Conservation (phyloP, 495 filamentous ascomycete genomes). For the Oidiodendron maius region DNA sequence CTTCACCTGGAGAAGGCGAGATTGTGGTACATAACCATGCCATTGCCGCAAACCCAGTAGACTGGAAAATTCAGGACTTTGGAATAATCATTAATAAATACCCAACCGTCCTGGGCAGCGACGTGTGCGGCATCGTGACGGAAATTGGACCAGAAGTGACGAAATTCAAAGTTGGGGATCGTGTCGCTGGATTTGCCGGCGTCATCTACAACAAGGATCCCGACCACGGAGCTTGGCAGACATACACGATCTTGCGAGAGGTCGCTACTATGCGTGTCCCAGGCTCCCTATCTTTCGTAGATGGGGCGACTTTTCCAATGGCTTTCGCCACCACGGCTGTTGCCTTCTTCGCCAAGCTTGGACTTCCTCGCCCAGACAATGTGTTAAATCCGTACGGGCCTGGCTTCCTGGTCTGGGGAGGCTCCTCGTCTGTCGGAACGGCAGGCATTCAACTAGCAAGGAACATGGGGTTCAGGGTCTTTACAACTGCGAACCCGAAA, state of each 20-base stretch:
- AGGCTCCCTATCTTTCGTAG: constrained; percentile 56
- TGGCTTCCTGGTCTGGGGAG: constrained; percentile 41
- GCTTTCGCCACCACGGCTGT: constrained; percentile 65
- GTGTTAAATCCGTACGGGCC: not conserved
- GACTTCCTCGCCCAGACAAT: constrained; percentile 14
- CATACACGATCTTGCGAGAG: constrained; percentile 35
- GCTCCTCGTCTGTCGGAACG: constrained; percentile 36
- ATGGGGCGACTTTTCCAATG: constrained; percentile 63
- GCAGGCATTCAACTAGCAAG: constrained; percentile 36
- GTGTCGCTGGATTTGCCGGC: constrained; percentile 29
- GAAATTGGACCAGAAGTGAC: constrained; percentile 39
- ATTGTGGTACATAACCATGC: constrained; percentile 12
- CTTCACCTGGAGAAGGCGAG: constrained; percentile 4
- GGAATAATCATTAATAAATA: constrained; percentile 25
- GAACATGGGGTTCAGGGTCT: constrained; percentile 36
- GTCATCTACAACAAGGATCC: constrained; percentile 35
- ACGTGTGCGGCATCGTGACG: constrained; percentile 47
- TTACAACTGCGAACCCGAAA: constrained; percentile 40
- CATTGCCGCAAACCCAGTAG: constrained; percentile 9
- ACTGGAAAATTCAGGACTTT: constrained; percentile 10
- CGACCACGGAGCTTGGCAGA: constrained; percentile 41
- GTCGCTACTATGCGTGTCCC: constrained; percentile 29
- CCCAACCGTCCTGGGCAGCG: constrained; percentile 46
- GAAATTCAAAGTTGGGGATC: constrained; percentile 40
- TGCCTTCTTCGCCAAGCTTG: constrained; percentile 43